A percentile compares a stretch with the other conserved stretches of the same genome.
Evolutionary conservation across 768 basidiomycete genomes (phyloP).

Genomic region (Chiua virens): DNA sequence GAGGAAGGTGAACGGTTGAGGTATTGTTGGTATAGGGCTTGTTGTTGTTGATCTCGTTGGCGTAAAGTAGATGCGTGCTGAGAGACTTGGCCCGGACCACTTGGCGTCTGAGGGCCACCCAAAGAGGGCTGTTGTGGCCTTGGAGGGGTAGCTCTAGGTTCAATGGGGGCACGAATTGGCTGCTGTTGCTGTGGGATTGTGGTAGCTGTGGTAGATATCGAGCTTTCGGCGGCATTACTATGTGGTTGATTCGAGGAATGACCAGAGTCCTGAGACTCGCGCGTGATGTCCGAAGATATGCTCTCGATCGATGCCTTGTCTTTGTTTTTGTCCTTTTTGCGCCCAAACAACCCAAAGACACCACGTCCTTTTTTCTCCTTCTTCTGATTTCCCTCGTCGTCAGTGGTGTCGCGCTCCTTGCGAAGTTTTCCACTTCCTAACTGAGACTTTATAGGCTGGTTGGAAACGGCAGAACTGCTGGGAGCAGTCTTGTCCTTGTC

Average conservation of each 20-base stretch:
- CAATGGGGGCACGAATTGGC: slow-evolving; percentile 21
- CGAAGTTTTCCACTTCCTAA: slow-evolving; percentile 37
- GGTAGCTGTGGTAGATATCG: slow-evolving; percentile 50
- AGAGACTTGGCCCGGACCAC: slow-evolving; percentile 46
- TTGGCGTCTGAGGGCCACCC: slow-evolving; percentile 29
- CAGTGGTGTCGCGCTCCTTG: slow-evolving; percentile 44
- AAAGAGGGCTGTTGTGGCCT: slow-evolving; percentile 23
- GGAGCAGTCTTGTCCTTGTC: slow-evolving; percentile 48
- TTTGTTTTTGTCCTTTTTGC: slow-evolving; percentile 76
- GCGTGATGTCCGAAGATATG: slow-evolving; percentile 48
- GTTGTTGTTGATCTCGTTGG: slow-evolving; percentile 87
- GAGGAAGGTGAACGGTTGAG: slow-evolving; percentile 84
- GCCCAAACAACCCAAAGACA: slow-evolving; percentile 75
- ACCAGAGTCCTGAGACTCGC: slow-evolving; percentile 65
- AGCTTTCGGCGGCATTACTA: slow-evolving; percentile 22
- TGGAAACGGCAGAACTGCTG: slow-evolving; percentile 24
- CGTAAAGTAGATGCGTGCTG: slow-evolving; percentile 68
- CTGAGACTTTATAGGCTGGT: slow-evolving; percentile 16
- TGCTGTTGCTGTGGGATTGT: slow-evolving; percentile 63
- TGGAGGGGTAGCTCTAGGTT: slow-evolving; percentile 18
- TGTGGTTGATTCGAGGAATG: slow-evolving; percentile 48
- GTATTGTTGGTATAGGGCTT: slow-evolving; percentile 84
- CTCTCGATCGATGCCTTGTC: slow-evolving; percentile 54
- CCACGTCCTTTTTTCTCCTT: slow-evolving; percentile 66
- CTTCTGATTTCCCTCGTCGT: slow-evolving; percentile 53